Evolutionary conservation across 2,329 filamentous ascomycete genomes (phyloP), one percentile per base, ranked within the genome.

Genomic region (Colletotrichum sp.): DNA sequence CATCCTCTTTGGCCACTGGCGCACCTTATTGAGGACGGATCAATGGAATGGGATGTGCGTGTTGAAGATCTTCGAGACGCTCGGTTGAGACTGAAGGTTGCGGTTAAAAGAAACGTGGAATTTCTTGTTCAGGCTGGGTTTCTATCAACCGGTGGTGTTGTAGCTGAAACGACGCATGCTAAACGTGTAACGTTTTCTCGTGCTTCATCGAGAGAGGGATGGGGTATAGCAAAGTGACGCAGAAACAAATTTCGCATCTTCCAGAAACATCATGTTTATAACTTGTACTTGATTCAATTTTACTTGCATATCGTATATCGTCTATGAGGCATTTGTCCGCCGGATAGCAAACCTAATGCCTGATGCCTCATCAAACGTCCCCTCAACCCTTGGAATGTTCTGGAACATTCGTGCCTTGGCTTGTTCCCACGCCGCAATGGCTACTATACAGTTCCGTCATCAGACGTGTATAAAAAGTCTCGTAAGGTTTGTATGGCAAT

Each of bases 1-100:
- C 70, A 73, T 51, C 66, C 70, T 4, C 34, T 73, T 3, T 73
- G 70, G 70, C 70, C 70, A 4, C n/a, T 73, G 6, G 66, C 70
- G 12, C 70, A 73, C 27, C 2, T 73, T 3, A 59, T 73, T 5
- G 66, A 73, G 6, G 51, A 64, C 6, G 58, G 29, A 12, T 58
- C 58, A 7, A 54, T 70, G 66, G n/a, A 33, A 13, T 70, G 66
- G 59, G 34, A 51, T 7, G 11, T 36, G 7, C 8, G n/a, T 8
- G 16, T 29, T 15, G 8, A 27, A 3, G 24, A 31, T 8, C 31
- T 8, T 5, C 13, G 21, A 12, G 55, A 68, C 3, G 36, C 66
- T 1, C 34, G 59, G 1, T 3, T 73, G 16, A 58, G 24, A 5
- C 70, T 73, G 34, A 73, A 65, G 15, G 51, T 73, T 16, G 70